These are phyloP conservation scores for Serendipita sp. DNA, from an alignment of 768 basidiomycete genomes.

Conservation along the genomic window DNA sequence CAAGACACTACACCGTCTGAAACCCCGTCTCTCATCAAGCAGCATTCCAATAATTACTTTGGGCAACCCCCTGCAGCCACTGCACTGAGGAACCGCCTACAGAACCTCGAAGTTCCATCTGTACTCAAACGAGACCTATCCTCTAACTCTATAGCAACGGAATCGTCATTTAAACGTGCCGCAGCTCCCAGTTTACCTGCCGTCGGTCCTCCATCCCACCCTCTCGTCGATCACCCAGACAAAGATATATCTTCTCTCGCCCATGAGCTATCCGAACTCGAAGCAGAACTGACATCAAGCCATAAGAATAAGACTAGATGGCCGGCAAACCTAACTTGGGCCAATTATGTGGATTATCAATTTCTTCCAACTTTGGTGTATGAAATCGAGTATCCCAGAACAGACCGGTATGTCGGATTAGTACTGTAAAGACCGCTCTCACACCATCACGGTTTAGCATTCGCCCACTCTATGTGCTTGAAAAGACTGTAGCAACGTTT, in stretches of 20 bases:
- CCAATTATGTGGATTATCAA: conserved; percentile 73
- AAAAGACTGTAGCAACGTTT: conserved; percentile 69
- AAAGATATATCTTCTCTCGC: conserved; percentile 50
- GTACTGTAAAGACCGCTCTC: not conserved
- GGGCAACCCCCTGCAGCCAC: conserved; percentile 27
- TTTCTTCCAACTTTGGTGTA: conserved; percentile 88
- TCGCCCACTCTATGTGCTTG: conserved; percentile 59
- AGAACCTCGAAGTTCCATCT: conserved; percentile 11
- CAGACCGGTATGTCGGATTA: conserved; percentile 41
- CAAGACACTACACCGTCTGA: conserved; percentile 15
- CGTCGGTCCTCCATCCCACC: conserved; percentile 14
- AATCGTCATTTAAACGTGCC: not conserved
- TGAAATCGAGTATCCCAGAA: conserved; percentile 90
- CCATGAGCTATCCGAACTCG: conserved; percentile 56
- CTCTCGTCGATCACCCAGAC: conserved; percentile 51
- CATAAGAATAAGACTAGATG: conserved; percentile 56
- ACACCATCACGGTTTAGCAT: conserved; percentile 16
- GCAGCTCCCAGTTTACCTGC: not conserved
- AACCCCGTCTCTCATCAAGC: conserved; percentile 16
- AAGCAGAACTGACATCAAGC: conserved; percentile 55
- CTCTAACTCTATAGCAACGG: not conserved
- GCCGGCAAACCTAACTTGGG: conserved; percentile 71
- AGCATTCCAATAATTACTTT: conserved; percentile 15
- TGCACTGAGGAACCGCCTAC: conserved; percentile 43
- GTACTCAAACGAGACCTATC: conserved; percentile 14